Evolutionary conservation across 73 alveolate species (phyloP).

Genomic region (Paramecium caudatum): DNA sequence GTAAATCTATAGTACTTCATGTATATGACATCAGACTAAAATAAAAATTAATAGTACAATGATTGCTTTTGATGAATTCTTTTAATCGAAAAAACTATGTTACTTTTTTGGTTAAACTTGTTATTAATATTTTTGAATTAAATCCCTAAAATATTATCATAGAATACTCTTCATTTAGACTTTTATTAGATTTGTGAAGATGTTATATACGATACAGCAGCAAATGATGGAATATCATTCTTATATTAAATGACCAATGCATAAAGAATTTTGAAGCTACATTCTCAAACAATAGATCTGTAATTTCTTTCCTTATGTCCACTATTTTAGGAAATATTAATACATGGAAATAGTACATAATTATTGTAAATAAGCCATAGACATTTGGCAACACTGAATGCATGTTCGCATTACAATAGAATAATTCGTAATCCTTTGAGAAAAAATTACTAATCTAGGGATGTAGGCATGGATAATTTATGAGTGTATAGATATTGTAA

Average conservation of each 20-base stretch:
- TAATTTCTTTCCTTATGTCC: conserved; percentile 64
- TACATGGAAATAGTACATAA: conserved; percentile 78
- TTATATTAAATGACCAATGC: conserved; percentile 87
- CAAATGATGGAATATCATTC: conserved; percentile 82
- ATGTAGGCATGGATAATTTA: conserved; percentile 82
- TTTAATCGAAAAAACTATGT: conserved; percentile 59
- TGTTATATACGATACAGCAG: conserved; percentile 75
- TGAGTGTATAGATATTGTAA: conserved; percentile 74
- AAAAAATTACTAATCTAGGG: conserved; percentile 82
- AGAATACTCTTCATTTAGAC: conserved; percentile 46
- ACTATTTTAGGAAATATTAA: conserved; percentile 43
- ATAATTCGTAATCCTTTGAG: conserved; percentile 81
- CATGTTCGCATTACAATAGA: conserved; percentile 80
- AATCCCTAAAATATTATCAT: background rate
- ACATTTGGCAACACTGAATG: conserved; percentile 81
- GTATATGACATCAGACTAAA: conserved; percentile 53
- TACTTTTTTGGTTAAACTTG: conserved; percentile 53
- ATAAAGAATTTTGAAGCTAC: conserved; percentile 79
- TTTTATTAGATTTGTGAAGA: conserved; percentile 40
- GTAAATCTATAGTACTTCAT: conserved; percentile 52
- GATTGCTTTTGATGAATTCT: conserved; percentile 48
- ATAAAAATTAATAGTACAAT: background rate
- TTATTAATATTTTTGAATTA: conserved; percentile 14
- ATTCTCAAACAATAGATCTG: conserved; percentile 70
- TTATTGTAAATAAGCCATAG: conserved; percentile 82